Evolutionary conservation across 2,329 filamentous ascomycete genomes (phyloP).

Genomic region (Cladophialophora bantiana): DNA sequence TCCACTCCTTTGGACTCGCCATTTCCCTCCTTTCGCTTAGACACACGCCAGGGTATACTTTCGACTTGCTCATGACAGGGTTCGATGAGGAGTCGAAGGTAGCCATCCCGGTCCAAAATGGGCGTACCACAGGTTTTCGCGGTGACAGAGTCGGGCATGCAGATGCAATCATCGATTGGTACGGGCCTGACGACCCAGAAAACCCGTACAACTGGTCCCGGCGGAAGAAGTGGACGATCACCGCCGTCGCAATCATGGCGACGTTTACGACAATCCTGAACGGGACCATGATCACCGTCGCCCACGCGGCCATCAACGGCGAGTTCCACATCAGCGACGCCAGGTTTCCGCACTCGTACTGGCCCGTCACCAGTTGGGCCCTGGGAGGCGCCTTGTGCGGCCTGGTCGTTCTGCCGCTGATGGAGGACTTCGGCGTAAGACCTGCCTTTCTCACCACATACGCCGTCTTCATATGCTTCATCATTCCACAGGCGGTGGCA

Average conservation of each 20-base stretch:
- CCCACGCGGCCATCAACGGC: constrained; percentile 47
- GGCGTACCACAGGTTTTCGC: not conserved
- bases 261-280: constrained; percentile 47
- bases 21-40: not conserved
- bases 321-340: constrained; percentile 42
- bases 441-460: constrained; percentile 44
- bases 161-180: constrained; percentile 39
- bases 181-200: constrained; percentile 44
- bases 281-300: constrained; percentile 50
- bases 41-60: not conserved
- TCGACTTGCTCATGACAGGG: constrained; percentile 13
- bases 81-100: constrained; percentile 17
- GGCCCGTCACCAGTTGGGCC: constrained; percentile 52
- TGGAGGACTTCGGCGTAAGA: constrained; percentile 48
- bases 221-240: constrained; percentile 48
- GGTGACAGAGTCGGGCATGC: not conserved
- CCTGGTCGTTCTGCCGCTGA: constrained; percentile 51
- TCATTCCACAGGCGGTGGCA: constrained; percentile 41
- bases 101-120: constrained; percentile 19
- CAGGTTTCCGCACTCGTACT: constrained; percentile 51
- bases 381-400: constrained; percentile 52
- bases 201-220: constrained; percentile 51
- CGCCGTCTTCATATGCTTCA: constrained; percentile 41
- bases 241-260: constrained; percentile 42
- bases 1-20: not conserved